Conservation (phyloP, 192 early-diverging fungal species). For the Physocladia obscura region DNA sequence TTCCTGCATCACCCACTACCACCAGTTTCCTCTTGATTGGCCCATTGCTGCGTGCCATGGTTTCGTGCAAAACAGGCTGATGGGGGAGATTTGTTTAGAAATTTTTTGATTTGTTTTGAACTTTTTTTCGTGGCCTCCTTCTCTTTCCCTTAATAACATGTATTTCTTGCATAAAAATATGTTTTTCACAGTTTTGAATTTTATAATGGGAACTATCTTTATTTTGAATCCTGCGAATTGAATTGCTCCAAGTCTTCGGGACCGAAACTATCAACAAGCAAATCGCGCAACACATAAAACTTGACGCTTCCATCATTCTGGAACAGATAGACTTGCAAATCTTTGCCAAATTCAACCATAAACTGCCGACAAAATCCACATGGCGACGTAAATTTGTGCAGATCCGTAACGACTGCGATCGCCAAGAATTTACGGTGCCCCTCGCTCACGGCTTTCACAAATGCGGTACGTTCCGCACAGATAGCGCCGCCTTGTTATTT, state of each 20-base stretch:
- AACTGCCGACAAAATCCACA: slow-evolving; percentile 77
- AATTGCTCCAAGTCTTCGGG: slow-evolving; percentile 58
- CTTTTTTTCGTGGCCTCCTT: too few species aligned
- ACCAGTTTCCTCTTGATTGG: too few species aligned
- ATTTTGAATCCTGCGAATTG: neutral
- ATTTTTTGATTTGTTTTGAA: too few species aligned
- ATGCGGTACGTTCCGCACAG: slow-evolving; percentile 89
- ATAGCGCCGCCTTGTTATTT: slow-evolving; percentile 61
- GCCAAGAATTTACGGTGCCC: slow-evolving; percentile 74
- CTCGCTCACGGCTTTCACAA: slow-evolving; percentile 83
- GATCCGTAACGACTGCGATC: slow-evolving; percentile 74
- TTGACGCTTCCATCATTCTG: slow-evolving; percentile 53
- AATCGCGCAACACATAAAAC: slow-evolving; percentile 49
- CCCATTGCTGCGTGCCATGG: too few species aligned
- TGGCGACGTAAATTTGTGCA: slow-evolving; percentile 55
- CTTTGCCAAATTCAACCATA: slow-evolving; percentile 76
- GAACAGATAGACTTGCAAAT: slow-evolving; percentile 58
- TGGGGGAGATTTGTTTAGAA: too few species aligned
- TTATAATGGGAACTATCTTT: too few species aligned
- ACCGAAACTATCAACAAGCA: slow-evolving; percentile 74
- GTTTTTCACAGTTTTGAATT: too few species aligned
- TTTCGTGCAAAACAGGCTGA: too few species aligned
- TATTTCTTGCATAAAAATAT: too few species aligned
- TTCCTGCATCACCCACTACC: too few species aligned
- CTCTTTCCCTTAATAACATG: too few species aligned